phyloP scores from a whole-genome alignment of 148 eudicot species.

The Rhododendron vialii region DNA sequence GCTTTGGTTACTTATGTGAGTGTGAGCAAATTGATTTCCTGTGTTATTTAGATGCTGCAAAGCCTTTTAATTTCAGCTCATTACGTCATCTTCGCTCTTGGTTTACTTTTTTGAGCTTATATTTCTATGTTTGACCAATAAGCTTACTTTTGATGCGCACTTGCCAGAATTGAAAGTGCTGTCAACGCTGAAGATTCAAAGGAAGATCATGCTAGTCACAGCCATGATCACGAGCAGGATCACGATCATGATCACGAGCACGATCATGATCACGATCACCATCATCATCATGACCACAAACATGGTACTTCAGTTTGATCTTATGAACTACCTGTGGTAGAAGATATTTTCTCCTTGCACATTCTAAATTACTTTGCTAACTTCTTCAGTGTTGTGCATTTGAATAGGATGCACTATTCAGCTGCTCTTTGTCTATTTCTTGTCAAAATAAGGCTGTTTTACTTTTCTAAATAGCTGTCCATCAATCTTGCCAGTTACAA shows the following conservation, averaged over 20 bases:
- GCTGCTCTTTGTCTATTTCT: background rate
- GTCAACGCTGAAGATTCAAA: constrained; percentile 58
- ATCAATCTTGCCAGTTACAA: background rate
- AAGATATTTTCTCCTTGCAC: background rate
- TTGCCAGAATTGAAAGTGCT: constrained; percentile 88
- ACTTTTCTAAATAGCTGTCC: background rate
- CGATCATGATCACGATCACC: constrained; percentile 50
- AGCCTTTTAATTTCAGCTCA: background rate
- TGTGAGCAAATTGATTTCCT: background rate
- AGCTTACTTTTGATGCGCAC: constrained; percentile 16
- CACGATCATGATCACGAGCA: constrained; percentile 51
- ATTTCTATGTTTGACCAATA: background rate
- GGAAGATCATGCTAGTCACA: constrained; percentile 56
- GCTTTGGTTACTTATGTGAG: background rate
- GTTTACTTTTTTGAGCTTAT: background rate
- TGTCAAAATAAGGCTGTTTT: background rate
- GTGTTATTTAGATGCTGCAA: background rate
- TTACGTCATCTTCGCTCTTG: background rate
- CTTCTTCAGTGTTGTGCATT: background rate
- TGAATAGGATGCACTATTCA: background rate
- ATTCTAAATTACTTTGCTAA: background rate
- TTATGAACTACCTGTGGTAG: background rate
- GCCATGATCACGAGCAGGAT: too few relatives aligned
- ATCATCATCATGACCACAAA: constrained; percentile 50
- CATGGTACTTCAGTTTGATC: constrained; percentile 51